Conservation (phyloP, 805 yeast genomes). For the Zygoascus biomembranicola region DNA sequence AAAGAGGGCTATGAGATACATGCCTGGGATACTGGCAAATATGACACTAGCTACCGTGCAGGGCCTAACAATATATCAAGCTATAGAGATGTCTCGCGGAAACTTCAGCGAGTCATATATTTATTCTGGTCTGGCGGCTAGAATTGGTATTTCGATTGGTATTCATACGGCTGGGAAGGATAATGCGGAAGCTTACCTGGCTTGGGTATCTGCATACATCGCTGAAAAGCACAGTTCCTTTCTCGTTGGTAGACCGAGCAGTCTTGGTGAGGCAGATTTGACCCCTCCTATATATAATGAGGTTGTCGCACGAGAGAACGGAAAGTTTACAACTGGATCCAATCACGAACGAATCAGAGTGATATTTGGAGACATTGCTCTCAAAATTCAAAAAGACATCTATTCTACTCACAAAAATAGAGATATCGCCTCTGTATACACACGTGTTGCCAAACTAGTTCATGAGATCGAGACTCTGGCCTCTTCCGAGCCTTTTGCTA, state of each 20-base stretch:
- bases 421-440: background rate
- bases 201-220: constrained; percentile 3
- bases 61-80: background rate
- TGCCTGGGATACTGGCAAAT: constrained; percentile 1
- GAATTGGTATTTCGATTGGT: constrained; percentile 5
- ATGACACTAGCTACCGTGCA: background rate
- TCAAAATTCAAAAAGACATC: background rate
- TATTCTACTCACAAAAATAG: background rate
- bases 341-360: constrained; percentile 2
- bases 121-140: constrained; percentile 1
- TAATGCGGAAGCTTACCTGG: background rate
- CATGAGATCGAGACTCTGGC: constrained; percentile 7
- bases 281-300: background rate
- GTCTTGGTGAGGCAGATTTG: constrained; percentile 3
- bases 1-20: background rate
- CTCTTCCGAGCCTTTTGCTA: constrained; percentile 4
- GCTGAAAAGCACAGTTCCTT: constrained; percentile 6
- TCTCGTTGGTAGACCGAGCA: constrained; percentile 5
- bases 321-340: background rate
- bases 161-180: constrained; percentile 1
- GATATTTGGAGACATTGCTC: constrained; percentile 3
- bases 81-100: background rate
- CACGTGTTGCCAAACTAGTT: background rate
- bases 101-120: background rate
- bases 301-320: background rate